These are phyloP conservation scores for Populus pruinosa DNA, from an alignment of 345 rosid species.

Conservation along the genomic window DNA sequence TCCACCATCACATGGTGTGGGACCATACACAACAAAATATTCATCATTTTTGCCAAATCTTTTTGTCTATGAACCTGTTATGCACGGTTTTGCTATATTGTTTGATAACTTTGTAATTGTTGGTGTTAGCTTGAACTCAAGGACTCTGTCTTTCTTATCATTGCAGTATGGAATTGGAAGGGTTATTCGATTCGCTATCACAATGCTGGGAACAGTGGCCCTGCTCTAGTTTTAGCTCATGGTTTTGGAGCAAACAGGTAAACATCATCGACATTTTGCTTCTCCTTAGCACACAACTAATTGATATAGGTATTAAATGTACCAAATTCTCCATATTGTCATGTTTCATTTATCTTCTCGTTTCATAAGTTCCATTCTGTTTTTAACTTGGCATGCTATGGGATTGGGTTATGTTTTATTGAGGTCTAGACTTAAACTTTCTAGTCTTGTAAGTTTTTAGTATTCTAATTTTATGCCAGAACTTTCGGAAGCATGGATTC, in stretches of 20 bases:
- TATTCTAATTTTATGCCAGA: background rate
- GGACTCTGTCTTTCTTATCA: background rate
- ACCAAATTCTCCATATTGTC: slow-evolving; percentile 12
- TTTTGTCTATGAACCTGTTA: background rate
- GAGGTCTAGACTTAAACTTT: background rate
- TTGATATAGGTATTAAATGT: slow-evolving; percentile 50
- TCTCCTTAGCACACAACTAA: slow-evolving; percentile 49
- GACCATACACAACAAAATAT: too few relatives aligned
- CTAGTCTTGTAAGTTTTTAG: background rate
- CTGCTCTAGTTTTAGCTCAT: slow-evolving; percentile 78
- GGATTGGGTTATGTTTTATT: background rate
- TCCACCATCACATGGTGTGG: too few relatives aligned
- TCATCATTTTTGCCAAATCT: background rate
- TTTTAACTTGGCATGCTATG: background rate
- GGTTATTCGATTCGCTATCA: slow-evolving; percentile 84
- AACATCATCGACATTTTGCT: slow-evolving; percentile 49
- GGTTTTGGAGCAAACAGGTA: slow-evolving; percentile 99
- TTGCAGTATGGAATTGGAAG: slow-evolving; percentile 82
- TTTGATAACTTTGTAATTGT: background rate
- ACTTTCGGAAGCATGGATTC: too few relatives aligned
- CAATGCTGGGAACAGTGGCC: slow-evolving; percentile 64
- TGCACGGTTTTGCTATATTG: background rate
- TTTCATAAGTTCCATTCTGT: background rate
- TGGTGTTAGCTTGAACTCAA: background rate
- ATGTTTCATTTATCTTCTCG: background rate